These are phyloP conservation scores for Lenwebbia sp. DNA, from an alignment of 345 rosid species.

Conservation along the genomic window DNA sequence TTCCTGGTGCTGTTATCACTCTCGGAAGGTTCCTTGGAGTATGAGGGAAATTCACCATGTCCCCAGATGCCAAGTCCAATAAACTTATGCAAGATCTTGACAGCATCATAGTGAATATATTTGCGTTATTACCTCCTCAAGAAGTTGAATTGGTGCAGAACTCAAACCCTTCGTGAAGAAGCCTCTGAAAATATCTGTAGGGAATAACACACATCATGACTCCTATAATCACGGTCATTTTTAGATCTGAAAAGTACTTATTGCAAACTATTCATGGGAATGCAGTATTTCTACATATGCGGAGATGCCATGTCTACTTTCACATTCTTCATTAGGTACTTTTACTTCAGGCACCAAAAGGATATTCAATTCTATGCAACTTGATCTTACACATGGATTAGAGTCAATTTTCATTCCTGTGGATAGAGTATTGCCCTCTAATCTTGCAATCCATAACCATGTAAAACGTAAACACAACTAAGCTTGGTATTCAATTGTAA, in stretches of 20 bases:
- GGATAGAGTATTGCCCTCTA: background rate
- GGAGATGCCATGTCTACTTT: background rate
- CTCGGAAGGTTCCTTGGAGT: constrained; percentile 41
- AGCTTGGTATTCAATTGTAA: background rate
- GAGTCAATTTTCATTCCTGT: background rate
- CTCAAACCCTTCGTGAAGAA: background rate
- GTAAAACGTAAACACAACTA: background rate
- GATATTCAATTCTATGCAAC: background rate
- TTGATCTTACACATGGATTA: background rate
- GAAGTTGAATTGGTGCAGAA: background rate
- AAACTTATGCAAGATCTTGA: constrained; percentile 59
- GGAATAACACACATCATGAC: background rate
- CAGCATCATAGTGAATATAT: constrained; percentile 20
- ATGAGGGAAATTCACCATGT: constrained; percentile 42
- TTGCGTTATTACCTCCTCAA: background rate
- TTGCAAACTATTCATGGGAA: background rate
- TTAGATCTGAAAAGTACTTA: background rate
- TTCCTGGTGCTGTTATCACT: constrained; percentile 50
- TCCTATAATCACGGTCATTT: background rate
- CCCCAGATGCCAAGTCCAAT: constrained; percentile 49
- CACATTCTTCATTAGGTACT: background rate
- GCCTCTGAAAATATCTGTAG: background rate
- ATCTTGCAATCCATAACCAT: background rate
- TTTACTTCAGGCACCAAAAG: background rate
- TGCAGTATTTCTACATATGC: background rate